Base-by-base conservation (phyloP, 108 stramenopile species). In the Fragilaria crotonensis region DNA sequence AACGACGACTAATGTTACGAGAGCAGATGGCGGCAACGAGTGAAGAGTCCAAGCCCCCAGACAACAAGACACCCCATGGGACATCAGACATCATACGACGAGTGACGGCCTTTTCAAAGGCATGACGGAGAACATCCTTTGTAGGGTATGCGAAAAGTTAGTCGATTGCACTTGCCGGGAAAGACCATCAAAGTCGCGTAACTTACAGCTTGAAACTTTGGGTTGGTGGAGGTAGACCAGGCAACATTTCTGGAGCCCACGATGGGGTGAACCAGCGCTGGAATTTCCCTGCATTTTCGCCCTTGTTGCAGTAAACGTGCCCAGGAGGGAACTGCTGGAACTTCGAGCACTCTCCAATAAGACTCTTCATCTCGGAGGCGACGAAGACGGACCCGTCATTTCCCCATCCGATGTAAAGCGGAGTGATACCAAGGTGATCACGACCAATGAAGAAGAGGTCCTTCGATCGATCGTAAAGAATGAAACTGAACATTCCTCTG, bases 21-120 rank as follows among this genome's bases (percentile, higher is more conserved):
- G 89, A 78, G 47, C 94, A 95, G 67, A 98, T 85, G 22, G 90
- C 83, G 47, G 95, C 95, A 36, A 98, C 96, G 56, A 98, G 79
- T 22, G 94, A 95, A 20, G 95, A 96, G 70, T 98, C 97, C 32
- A 98, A 81, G 26, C 97, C 97, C 33, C 97, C 97, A 5, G 87
- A 90, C 45, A 98, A 84, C 52, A 98, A 88, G 33, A 98, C 95
- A 41, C 97, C 97, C 95, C 95, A 97, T 28, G 95, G 96, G n/a
- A 97, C 96, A 74, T 98, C 97, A 45, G 93, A 89, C 97, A 98
- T 98, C 95, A 97, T 96, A 52, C 96, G 90, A 47, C 94, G 76
- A 22, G 74, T 79, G 52, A 98, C 96, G 36, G 97, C 83, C 47
- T 85, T 80, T 65, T 93, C 93, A 76, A 98, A 97, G 30, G 92